Percentiles rank a stretch among this genome's conserved stretches.
phyloP scores from a whole-genome alignment of 2,329 filamentous ascomycete genomes.

The Pestalotiopsis sp. region DNA sequence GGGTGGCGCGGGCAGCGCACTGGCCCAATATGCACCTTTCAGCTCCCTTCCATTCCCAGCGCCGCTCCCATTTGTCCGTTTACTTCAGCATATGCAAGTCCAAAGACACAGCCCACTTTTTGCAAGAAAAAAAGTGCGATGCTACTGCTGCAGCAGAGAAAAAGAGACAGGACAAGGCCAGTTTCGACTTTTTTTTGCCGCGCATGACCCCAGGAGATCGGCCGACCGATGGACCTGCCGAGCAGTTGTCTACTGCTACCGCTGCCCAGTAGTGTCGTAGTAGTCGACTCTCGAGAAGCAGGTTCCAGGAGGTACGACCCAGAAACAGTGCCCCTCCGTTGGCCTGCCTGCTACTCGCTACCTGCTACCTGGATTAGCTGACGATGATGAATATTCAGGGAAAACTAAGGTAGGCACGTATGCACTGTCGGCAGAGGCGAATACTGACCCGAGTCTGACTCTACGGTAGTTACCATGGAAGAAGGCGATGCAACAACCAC shows the following conservation, averaged over 20 bases:
- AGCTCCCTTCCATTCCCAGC: conserved; percentile 28
- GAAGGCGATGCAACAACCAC: neutral
- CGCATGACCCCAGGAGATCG: conserved; percentile 22
- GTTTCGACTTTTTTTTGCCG: conserved; percentile 21
- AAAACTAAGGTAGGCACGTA: neutral
- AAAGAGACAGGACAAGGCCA: neutral
- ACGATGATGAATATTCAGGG: neutral
- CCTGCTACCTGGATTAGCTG: neutral
- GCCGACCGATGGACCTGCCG: neutral
- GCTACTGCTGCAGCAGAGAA: neutral
- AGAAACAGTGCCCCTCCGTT: neutral
- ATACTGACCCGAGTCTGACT: neutral
- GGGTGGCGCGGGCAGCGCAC: conserved; percentile 18
- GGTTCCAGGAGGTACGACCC: neutral
- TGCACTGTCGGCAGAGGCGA: neutral
- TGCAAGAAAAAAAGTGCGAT: conserved; percentile 1
- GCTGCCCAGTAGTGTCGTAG: neutral
- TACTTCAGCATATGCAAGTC: conserved; percentile 29
- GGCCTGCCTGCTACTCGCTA: neutral
- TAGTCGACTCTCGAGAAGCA: neutral
- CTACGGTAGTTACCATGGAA: too few species aligned
- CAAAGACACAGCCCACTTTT: conserved; percentile 31
- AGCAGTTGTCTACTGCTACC: neutral
- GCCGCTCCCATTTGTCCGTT: conserved; percentile 29
- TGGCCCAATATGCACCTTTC: conserved; percentile 30